Percentiles rank a stretch among this genome's conserved stretches.
Evolutionary conservation across 495 filamentous ascomycete species (phyloP).

Genomic region (Penicillium macrosclerotiorum): DNA sequence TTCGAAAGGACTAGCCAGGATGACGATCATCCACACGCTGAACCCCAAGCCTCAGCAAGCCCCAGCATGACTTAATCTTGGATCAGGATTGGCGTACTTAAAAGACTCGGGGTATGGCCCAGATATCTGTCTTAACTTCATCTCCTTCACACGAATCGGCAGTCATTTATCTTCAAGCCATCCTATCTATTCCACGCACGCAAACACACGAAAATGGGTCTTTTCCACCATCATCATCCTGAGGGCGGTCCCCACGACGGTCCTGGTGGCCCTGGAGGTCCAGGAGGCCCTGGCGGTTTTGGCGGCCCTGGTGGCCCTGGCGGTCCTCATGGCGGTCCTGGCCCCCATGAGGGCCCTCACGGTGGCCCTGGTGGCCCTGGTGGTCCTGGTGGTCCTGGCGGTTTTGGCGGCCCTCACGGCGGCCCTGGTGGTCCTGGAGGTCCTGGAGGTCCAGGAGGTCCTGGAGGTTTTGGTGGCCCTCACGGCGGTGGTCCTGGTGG

Average conservation of each 20-base stretch:
- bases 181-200: background rate
- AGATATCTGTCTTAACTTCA: background rate
- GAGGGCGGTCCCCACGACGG: background rate
- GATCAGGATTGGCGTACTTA: background rate
- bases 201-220: slow-evolving; percentile 10
- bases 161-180: background rate
- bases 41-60: too few species aligned
- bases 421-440: background rate
- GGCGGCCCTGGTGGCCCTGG: slow-evolving; percentile 3
- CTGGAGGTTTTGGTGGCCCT: background rate
- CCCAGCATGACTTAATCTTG: too few species aligned
- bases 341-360: too few species aligned
- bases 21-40: too few species aligned
- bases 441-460: background rate
- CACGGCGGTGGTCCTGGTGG: background rate
- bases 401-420: background rate
- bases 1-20: too few species aligned
- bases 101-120: background rate
- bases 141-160: background rate
- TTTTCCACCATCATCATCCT: slow-evolving; percentile 14
- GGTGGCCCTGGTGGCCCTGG: slow-evolving; percentile 7
- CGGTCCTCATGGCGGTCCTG: slow-evolving; percentile 1
- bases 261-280: background rate
- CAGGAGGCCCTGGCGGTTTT: slow-evolving; percentile 3
- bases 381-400: background rate